These are phyloP conservation scores for Strobilomyces dryophilus DNA, from an alignment of 768 basidiomycete genomes.

Conservation along the genomic window DNA sequence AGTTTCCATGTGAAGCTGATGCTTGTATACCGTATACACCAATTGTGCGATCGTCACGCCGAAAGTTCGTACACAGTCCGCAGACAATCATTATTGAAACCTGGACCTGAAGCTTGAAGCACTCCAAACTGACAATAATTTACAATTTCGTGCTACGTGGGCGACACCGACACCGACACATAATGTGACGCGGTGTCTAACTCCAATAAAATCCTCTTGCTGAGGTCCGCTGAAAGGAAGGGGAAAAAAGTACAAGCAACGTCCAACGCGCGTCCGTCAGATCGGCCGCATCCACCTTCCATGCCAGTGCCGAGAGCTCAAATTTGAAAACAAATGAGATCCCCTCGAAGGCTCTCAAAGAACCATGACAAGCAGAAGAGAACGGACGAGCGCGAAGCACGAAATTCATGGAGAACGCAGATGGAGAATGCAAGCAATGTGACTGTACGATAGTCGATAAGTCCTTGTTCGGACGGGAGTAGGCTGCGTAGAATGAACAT, in stretches of 20 bases:
- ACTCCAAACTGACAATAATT: background rate
- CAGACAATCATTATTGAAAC: no score
- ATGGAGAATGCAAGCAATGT: constrained; percentile 25
- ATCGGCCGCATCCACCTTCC: background rate
- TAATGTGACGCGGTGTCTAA: background rate
- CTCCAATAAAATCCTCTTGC: constrained; percentile 10
- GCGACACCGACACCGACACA: background rate
- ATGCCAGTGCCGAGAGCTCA: background rate
- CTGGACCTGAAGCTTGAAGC: background rate
- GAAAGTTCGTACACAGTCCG: no score
- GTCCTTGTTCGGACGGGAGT: constrained; percentile 20
- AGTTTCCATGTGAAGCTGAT: no score
- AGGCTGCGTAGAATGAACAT: constrained; percentile 20
- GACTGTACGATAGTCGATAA: constrained; percentile 30
- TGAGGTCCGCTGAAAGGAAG: constrained; percentile 15
- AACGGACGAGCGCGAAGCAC: constrained; percentile 13
- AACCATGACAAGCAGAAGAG: constrained; percentile 1
- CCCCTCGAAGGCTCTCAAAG: background rate
- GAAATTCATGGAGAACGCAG: constrained; percentile 14
- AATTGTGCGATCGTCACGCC: no score
- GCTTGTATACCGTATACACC: no score
- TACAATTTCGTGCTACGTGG: background rate
- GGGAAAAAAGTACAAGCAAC: constrained; percentile 16
- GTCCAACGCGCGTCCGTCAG: constrained; percentile 13
- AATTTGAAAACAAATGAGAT: constrained; percentile 4